phyloP scores from a whole-genome alignment of 1,284 basidiomycete genomes.

The Cryptococcus wingfieldii region DNA sequence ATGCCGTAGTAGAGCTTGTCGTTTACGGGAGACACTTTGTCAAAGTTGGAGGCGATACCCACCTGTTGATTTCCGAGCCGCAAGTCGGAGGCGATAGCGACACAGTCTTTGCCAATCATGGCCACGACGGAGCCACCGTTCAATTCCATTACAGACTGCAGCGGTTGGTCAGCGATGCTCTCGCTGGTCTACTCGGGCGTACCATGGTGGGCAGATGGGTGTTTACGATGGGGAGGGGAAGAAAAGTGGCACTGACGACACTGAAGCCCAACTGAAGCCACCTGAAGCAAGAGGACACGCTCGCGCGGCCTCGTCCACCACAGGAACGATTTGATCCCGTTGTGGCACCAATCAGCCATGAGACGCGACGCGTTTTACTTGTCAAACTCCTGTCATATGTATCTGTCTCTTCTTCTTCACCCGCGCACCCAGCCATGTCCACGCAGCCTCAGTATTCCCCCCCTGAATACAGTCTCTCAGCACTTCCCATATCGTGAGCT shows the following conservation, averaged over 20 bases:
- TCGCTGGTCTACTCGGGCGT: background rate
- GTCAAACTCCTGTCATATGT: background rate
- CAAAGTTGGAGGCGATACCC: conserved; percentile 86
- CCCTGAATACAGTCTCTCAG: background rate
- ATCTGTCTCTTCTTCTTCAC: background rate
- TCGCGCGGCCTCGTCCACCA: background rate
- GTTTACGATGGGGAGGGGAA: background rate
- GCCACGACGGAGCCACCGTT: conserved; percentile 86
- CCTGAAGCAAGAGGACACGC: background rate
- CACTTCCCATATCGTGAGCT: background rate
- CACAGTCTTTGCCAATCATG: conserved; percentile 98
- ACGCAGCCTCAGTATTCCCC: background rate
- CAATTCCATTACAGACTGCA: conserved; percentile 45
- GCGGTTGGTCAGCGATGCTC: background rate
- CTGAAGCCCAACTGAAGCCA: too few relatives aligned
- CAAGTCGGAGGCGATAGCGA: conserved; percentile 95
- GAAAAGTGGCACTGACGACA: background rate
- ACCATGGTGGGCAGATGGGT: background rate
- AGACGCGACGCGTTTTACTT: background rate
- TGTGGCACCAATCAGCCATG: background rate
- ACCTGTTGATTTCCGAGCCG: conserved; percentile 84
- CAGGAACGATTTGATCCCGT: background rate
- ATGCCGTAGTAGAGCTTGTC: conserved; percentile 91
- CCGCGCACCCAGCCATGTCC: background rate
- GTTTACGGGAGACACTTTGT: conserved; percentile 93